Evolutionary conservation across 139 green algal genomes (phyloP).

Genomic region (Desmodesmus armatus): DNA sequence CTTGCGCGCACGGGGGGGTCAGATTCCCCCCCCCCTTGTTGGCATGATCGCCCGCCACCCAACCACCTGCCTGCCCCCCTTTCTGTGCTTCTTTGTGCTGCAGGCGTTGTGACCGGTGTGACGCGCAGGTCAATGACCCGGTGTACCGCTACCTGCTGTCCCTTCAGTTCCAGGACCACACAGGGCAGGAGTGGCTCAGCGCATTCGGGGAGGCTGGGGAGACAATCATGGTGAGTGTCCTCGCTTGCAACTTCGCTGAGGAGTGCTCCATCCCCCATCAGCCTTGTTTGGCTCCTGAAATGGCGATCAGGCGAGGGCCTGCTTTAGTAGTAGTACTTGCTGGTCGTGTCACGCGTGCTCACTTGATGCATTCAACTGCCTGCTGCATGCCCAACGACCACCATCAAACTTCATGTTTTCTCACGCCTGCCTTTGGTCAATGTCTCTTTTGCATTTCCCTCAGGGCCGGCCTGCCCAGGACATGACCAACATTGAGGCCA

Average conservation of each 20-base stretch:
- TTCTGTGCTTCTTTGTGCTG: background rate
- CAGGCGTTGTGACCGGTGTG: slow-evolving; percentile 59
- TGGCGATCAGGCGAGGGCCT: too few species aligned
- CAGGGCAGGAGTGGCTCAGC: slow-evolving; percentile 60
- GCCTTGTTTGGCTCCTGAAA: too few species aligned
- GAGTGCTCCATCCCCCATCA: background rate
- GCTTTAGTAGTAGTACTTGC: too few species aligned
- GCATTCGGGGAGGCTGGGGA: slow-evolving; percentile 72
- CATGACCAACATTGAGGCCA: slow-evolving; percentile 53
- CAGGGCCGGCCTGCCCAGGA: slow-evolving; percentile 55
- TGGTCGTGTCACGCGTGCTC: too few species aligned
- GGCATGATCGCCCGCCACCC: too few species aligned
- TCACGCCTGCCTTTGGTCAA: background rate
- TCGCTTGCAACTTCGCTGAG: slow-evolving; percentile 22
- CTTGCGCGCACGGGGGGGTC: too few species aligned
- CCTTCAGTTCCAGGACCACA: slow-evolving; percentile 68
- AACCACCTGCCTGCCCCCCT: too few species aligned
- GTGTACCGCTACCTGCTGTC: slow-evolving; percentile 62
- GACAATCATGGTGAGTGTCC: slow-evolving; percentile 53
- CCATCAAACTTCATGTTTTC: slow-evolving; percentile 14
- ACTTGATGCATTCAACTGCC: too few species aligned
- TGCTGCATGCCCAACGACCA: too few species aligned
- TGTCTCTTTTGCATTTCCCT: too few species aligned
- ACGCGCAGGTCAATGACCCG: slow-evolving; percentile 37
- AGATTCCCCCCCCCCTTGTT: too few species aligned